Evolutionary conservation across 1,284 basidiomycete species (phyloP).

Genomic region (Pascua sp.): DNA sequence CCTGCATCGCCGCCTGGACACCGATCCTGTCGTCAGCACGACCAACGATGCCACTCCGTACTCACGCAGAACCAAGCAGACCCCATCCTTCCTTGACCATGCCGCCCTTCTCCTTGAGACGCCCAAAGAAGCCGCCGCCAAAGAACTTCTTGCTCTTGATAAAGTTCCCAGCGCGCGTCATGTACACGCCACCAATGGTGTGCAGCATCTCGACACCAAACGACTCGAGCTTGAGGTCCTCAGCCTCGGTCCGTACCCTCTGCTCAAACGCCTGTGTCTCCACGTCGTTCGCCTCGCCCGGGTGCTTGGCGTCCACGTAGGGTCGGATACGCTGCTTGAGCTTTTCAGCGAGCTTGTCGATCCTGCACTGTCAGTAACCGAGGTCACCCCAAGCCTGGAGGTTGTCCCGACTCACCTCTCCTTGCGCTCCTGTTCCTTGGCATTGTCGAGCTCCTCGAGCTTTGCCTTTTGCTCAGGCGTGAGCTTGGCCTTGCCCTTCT

Average conservation of each 20-base stretch:
- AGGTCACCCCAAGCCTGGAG: neutral
- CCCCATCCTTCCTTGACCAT: slow-evolving; percentile 93
- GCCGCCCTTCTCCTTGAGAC: slow-evolving; percentile 89
- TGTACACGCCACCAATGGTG: slow-evolving; percentile 83
- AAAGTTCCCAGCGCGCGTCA: slow-evolving; percentile 87
- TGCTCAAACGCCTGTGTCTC: slow-evolving; percentile 76
- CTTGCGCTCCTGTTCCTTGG: slow-evolving; percentile 73
- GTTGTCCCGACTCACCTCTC: slow-evolving; percentile 52
- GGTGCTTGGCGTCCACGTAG: slow-evolving; percentile 81
- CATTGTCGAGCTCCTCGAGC: slow-evolving; percentile 71
- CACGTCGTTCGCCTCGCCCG: slow-evolving; percentile 78
- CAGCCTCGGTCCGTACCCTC: slow-evolving; percentile 79
- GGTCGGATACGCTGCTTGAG: slow-evolving; percentile 78
- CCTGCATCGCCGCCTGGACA: slow-evolving; percentile 65
- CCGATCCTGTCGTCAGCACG: slow-evolving; percentile 56
- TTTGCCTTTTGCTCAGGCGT: slow-evolving; percentile 80
- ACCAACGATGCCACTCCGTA: slow-evolving; percentile 2
- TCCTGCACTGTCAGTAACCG: slow-evolving; percentile 24
- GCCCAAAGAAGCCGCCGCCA: slow-evolving; percentile 81
- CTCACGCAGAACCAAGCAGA: slow-evolving; percentile 77
- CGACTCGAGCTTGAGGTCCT: slow-evolving; percentile 95
- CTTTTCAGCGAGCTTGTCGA: slow-evolving; percentile 69
- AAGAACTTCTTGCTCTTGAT: slow-evolving; percentile 83
- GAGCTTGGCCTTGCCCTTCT: slow-evolving; percentile 61
- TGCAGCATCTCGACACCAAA: slow-evolving; percentile 85